Base-by-base conservation (phyloP, 1,139 yeast genomes). In the Hemisphaericaspora subhashii region DNA sequence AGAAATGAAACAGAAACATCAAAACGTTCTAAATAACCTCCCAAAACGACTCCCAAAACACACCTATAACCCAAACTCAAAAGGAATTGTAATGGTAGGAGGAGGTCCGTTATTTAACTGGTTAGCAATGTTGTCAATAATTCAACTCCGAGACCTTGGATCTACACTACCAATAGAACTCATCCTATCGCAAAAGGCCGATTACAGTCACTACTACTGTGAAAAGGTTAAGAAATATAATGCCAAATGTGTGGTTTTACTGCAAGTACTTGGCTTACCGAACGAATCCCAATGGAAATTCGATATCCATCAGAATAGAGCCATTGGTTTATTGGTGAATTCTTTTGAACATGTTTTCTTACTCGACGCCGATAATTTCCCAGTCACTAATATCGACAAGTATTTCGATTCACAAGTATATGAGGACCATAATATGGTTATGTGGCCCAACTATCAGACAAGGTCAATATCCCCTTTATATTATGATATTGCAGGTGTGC, bases 361-460 rank as follows among this genome's bases (percentile, higher is more conserved):
- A 29, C 48, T 70, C 30, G 76, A 70, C 47, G 63, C 74, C 11
- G 76, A 70, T 42, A 69, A 69, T 42, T 51, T 68, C 3, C 45
- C 64, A 3, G 48, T 69, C 9, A 45, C 54, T 17, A 59, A 65
- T 28, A 72, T 74, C 0, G 71, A 64, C 32, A 41, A 46, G 5
- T 42, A 82, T 3, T 79, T 85, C 50, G 65, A 66, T 9, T 65
- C 75, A 37, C 75, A 74, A 27, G 77, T 86, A 4, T 85, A 70
- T 58, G 58, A 58, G 30, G 53, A 68, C 13, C 58, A 68, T 34
- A 89, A 90, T 1, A 68, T 83, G 60, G 72, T 86, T 3, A 62
- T 83, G 23, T 85, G 92, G 90, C 90, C 92, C 4, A 94, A 86
- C 58, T 85, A 77, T 56, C 85, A 94, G 94, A 70, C 74, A 48